A percentile compares a stretch with the other conserved stretches of the same genome.
These are phyloP conservation scores for Boletus bicolor DNA, from an alignment of 768 basidiomycete genomes.

Conservation along the genomic window DNA sequence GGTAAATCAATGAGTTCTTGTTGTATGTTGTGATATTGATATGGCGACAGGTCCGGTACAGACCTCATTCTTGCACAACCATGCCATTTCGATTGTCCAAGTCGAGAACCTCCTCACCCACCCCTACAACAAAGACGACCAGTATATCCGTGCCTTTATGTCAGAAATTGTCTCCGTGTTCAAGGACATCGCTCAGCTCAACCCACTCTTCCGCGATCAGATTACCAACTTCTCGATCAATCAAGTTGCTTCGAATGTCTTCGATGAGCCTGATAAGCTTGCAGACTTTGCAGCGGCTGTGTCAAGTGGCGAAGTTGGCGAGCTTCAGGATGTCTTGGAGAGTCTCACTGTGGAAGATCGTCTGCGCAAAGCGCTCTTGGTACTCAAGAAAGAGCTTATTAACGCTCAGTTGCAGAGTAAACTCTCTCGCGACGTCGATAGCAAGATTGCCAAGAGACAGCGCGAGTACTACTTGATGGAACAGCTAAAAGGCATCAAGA, in stretches of 20 bases:
- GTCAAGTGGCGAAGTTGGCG: conserved; percentile 85
- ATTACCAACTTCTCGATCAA: conserved; percentile 95
- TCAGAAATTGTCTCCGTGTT: conserved; percentile 95
- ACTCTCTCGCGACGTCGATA: conserved; percentile 88
- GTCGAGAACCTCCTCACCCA: conserved; percentile 80
- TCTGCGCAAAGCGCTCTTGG: conserved; percentile 82
- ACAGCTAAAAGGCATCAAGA: conserved; percentile 94
- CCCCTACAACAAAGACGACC: conserved; percentile 88
- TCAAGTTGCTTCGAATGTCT: conserved; percentile 88
- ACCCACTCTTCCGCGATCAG: conserved; percentile 97
- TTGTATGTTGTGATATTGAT: background rate
- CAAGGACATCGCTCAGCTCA: conserved; percentile 97
- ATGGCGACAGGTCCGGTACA: conserved; percentile 56
- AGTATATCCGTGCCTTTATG: conserved; percentile 94
- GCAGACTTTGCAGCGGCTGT: conserved; percentile 98
- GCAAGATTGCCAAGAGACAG: conserved; percentile 91
- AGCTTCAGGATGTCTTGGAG: conserved; percentile 93
- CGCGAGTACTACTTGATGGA: conserved; percentile 96
- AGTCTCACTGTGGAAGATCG: conserved; percentile 82
- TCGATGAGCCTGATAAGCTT: conserved; percentile 95
- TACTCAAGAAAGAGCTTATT: conserved; percentile 97
- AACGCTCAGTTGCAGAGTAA: conserved; percentile 94
- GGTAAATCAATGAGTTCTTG: conserved; percentile 11
- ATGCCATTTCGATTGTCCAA: conserved; percentile 83
- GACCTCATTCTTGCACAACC: conserved; percentile 80